Percentiles rank a stretch among this genome's conserved stretches.
phyloP scores from a whole-genome alignment of 1,139 yeast species.

The Blastobotrys proliferans region DNA sequence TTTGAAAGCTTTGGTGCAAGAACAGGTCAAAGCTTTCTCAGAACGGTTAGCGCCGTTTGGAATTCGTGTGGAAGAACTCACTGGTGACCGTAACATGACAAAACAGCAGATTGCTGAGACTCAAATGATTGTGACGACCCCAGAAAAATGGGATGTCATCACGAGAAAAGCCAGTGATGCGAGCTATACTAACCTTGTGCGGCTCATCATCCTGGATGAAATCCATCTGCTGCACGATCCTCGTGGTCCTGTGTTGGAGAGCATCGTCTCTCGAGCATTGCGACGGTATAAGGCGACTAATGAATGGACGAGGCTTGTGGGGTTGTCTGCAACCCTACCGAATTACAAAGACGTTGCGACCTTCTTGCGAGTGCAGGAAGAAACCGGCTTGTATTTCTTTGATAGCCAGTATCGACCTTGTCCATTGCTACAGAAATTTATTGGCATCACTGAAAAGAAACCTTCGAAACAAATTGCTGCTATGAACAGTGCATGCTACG shows the following conservation, averaged over 20 bases:
- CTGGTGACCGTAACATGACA: slow-evolving; percentile 84
- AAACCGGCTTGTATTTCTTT: slow-evolving; percentile 65
- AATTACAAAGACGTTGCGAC: slow-evolving; percentile 84
- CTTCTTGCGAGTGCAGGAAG: slow-evolving; percentile 64
- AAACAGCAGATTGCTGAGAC: slow-evolving; percentile 73
- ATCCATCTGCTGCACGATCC: slow-evolving; percentile 90
- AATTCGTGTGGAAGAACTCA: slow-evolving; percentile 74
- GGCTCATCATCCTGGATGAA: slow-evolving; percentile 84
- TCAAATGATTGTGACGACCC: slow-evolving; percentile 86
- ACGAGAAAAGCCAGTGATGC: slow-evolving; percentile 73
- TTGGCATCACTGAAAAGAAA: slow-evolving; percentile 82
- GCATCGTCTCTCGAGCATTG: slow-evolving; percentile 73
- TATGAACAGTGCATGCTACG: slow-evolving; percentile 89
- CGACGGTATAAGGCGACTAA: slow-evolving; percentile 45
- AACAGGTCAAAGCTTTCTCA: slow-evolving; percentile 84
- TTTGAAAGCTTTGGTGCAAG: slow-evolving; percentile 89
- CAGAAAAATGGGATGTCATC: slow-evolving; percentile 96
- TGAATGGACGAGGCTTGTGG: slow-evolving; percentile 64
- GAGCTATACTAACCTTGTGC: slow-evolving; percentile 59
- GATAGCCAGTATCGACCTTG: slow-evolving; percentile 87
- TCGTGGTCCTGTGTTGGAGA: slow-evolving; percentile 92
- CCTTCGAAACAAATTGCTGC: slow-evolving; percentile 76
- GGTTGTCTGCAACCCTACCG: slow-evolving; percentile 91
- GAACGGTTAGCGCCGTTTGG: slow-evolving; percentile 66
- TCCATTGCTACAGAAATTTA: slow-evolving; percentile 82